Evolutionary conservation across 306 rosid genomes (phyloP).

Genomic region (Glycyrrhiza uralensis): DNA sequence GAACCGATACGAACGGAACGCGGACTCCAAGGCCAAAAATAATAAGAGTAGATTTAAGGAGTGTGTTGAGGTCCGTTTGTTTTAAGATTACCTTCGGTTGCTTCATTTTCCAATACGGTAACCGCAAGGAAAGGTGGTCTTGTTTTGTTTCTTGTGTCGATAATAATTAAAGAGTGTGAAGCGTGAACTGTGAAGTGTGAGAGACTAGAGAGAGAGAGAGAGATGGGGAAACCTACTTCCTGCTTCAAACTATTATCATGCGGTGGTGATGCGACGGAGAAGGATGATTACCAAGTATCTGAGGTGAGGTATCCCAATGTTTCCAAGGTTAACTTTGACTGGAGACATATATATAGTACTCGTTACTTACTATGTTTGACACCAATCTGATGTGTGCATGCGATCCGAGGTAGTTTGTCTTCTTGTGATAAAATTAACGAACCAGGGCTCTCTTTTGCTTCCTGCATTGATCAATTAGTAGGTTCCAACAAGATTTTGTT

Average conservation of each 20-base stretch:
- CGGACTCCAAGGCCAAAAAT: slow-evolving; percentile 46
- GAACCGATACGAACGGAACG: slow-evolving; percentile 14
- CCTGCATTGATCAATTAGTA: slow-evolving; percentile 12
- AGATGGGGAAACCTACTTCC: slow-evolving; percentile 72
- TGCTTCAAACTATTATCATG: slow-evolving; percentile 82
- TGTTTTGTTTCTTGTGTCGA: slow-evolving; percentile 33
- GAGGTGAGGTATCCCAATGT: slow-evolving; percentile 51
- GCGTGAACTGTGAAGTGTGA: too few species aligned
- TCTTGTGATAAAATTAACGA: background rate
- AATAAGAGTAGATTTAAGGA: slow-evolving; percentile 49
- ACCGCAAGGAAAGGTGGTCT: slow-evolving; percentile 29
- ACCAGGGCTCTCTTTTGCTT: background rate
- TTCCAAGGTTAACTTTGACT: background rate
- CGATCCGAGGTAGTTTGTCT: slow-evolving; percentile 11
- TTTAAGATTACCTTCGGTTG: slow-evolving; percentile 26
- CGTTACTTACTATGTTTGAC: background rate
- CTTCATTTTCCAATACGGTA: slow-evolving; percentile 52
- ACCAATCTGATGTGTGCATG: background rate
- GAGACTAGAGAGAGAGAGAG: background rate
- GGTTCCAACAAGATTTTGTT: background rate
- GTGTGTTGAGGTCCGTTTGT: slow-evolving; percentile 56
- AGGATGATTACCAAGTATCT: slow-evolving; percentile 46
- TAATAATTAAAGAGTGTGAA: background rate
- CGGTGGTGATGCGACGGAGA: slow-evolving; percentile 57
- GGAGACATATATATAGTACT: background rate